Evolutionary conservation across 768 basidiomycete species (phyloP), one percentile per base, ranked within the genome.

Genomic region (Trametes maxima): DNA sequence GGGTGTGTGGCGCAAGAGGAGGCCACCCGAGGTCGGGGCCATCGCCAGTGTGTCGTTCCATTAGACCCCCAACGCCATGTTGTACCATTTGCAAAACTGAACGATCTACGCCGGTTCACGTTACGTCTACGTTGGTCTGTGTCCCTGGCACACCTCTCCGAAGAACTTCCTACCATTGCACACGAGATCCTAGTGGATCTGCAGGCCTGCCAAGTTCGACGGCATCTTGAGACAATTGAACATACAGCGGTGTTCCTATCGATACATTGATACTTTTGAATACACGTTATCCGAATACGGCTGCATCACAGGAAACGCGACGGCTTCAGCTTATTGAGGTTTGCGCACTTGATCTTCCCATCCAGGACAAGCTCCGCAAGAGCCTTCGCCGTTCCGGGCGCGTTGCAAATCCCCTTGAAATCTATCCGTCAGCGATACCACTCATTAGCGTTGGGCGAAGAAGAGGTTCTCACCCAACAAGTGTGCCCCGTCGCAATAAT

Each of bases 401-500:
- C 92, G 70, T 90, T 90, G 71, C 85, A 90, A 43, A 91, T 87
- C 0, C 90, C 89, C 89, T 89, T 2, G 43, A 36, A 21, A 22
- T 36, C 17, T 1, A 22, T 12, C 22, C 21, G 40, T 21, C 51
- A 59, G 40, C 55, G 13, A 48, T 43, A 33, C 57, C 40, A 13
- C 12, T 12, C 36, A 13, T 2, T 21, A 17, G 28, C 28, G 28
- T 8, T 8, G 28, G 28, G 8, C 22, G 17, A n/a, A 42, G 21
- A 22, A 33, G 13, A 16, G n/a, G 16, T 11, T 76, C 84, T 67
- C 66, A 89, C 87, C 88, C 90, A 90, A 67, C 87, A 90, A 0
- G 88, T 88, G 71, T 92, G 91, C 21, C 93, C 94, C 7, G 85
- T 85, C 0, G 86, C 91, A 28, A 95, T 77, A 59, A 83, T 83